Base-by-base conservation (phyloP, 805 yeast species). In the Ogataea pini region DNA sequence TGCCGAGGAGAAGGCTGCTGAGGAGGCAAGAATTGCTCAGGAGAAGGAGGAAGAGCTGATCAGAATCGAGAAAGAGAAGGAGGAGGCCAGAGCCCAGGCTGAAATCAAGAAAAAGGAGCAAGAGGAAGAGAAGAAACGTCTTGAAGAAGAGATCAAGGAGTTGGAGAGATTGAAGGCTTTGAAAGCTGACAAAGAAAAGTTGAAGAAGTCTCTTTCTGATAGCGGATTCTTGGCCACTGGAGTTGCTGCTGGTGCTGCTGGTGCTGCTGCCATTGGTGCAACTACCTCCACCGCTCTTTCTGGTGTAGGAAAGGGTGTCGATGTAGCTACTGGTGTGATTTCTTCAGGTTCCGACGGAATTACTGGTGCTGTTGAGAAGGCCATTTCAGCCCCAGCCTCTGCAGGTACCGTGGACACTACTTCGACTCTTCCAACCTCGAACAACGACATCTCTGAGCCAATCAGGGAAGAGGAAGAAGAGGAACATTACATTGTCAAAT, bases 151-250 rank as follows among this genome's bases (percentile, higher is more conserved):
- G 58, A 72, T 72, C 40, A 69, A 62, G 22, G 69, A 71, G 54
- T 65, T 73, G 59, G 72, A 72, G 57, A 65, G 67, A 52, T 65
- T 68, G 57, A 63, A 64, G 57, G 68, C 66, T 25, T 62, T 72
- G 49, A 65, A 72, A 50, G 72, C 65, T 45, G 73, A 72, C 47
- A 72, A 69, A 54, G 68, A 52, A 71, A 71, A 58, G 68, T 66
- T 47, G 46, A 19, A 16, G 58, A 64, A 50, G 63, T 64, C 47
- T 7, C 33, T 46, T 33, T 14, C 41, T 17, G 44, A 32, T 9
- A 33, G 34, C 34, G 41, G 41, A 10, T 33, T 34, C 19, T 24
- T 39, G 28, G 47, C 65, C 32, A 62, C 65, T 20, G 56, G 55
- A 25, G 47, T 48, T 29, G 52, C 51, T 16, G 55, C 56, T 25